These are phyloP conservation scores for Xylaria sp. DNA, from an alignment of 2,329 filamentous ascomycete species.

Conservation along the genomic window DNA sequence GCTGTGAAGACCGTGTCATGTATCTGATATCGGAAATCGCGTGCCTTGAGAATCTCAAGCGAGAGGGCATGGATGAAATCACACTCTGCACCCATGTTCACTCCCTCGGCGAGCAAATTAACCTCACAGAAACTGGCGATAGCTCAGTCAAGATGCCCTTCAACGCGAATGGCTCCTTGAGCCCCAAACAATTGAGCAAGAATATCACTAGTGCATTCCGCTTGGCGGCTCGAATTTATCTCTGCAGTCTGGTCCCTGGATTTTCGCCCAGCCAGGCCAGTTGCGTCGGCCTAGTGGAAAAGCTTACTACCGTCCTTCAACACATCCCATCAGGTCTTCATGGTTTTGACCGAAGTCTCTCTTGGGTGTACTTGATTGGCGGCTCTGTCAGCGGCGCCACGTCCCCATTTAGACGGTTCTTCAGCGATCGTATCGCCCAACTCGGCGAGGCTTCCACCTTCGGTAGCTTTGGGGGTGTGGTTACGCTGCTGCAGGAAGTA, in stretches of 20 bases:
- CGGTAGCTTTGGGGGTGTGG: slow-evolving; percentile 88
- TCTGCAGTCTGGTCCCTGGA: slow-evolving; percentile 94
- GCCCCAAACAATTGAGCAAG: slow-evolving; percentile 82
- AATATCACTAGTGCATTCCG: slow-evolving; percentile 95
- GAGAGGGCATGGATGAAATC: slow-evolving; percentile 84
- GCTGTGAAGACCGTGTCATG: slow-evolving; percentile 97
- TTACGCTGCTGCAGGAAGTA: slow-evolving; percentile 80
- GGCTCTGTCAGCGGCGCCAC: slow-evolving; percentile 79
- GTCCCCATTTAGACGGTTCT: slow-evolving; percentile 81
- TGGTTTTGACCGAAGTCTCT: slow-evolving; percentile 89
- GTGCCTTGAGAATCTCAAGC: slow-evolving; percentile 90
- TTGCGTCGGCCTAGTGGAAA: slow-evolving; percentile 80
- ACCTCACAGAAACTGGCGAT: slow-evolving; percentile 77
- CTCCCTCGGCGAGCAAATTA: slow-evolving; percentile 87
- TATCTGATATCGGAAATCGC: slow-evolving; percentile 98
- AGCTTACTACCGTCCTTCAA: slow-evolving; percentile 79
- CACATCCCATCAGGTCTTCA: slow-evolving; percentile 83
- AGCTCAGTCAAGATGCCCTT: slow-evolving; percentile 68
- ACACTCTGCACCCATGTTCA: slow-evolving; percentile 89
- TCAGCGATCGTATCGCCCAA: slow-evolving; percentile 77
- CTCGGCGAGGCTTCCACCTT: slow-evolving; percentile 82
- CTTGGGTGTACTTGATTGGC: slow-evolving; percentile 92
- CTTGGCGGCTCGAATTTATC: slow-evolving; percentile 90
- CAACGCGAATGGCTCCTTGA: slow-evolving; percentile 78
- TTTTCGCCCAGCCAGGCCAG: slow-evolving; percentile 80